Conservation (phyloP, 2,329 filamentous ascomycete species). For the Claviceps quebecensis region DNA sequence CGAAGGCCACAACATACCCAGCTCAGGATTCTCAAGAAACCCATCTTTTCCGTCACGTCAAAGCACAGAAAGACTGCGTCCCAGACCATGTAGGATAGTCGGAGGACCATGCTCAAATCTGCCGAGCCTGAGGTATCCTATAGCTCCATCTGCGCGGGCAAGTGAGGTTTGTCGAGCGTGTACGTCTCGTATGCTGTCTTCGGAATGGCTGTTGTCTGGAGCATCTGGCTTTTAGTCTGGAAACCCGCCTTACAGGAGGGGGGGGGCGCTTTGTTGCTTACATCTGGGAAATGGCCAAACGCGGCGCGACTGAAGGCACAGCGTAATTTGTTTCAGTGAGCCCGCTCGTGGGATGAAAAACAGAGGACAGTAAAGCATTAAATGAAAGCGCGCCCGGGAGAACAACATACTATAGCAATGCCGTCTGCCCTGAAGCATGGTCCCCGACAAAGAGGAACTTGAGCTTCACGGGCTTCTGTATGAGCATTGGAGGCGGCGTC, state of each 20-base stretch:
- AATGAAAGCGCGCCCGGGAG: not conserved
- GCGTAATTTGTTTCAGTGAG: not conserved
- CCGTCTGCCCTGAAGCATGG: slow-evolving; percentile 20
- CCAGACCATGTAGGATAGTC: slow-evolving; percentile 22
- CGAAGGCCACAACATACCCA: slow-evolving; percentile 16
- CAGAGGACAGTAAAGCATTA: not conserved
- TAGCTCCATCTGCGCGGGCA: slow-evolving; percentile 18
- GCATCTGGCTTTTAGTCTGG: no score
- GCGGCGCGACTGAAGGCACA: slow-evolving; percentile 17
- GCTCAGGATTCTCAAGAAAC: slow-evolving; percentile 19
- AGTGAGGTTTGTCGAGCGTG: slow-evolving; percentile 13
- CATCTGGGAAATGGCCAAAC: slow-evolving; percentile 25
- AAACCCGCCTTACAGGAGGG: not conserved
- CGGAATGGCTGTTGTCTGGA: slow-evolving; percentile 18
- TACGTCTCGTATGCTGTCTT: slow-evolving; percentile 24
- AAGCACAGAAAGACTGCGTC: slow-evolving; percentile 26
- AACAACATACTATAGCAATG: slow-evolving; percentile 22
- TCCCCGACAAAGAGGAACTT: slow-evolving; percentile 25
- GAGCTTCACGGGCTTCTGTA: slow-evolving; percentile 10
- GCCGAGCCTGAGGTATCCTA: slow-evolving; percentile 27
- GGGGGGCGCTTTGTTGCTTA: slow-evolving; percentile 11
- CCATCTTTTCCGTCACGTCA: slow-evolving; percentile 21
- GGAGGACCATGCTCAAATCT: slow-evolving; percentile 21
- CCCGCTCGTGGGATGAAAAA: no score
- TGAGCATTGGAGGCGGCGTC: not conserved